Base-by-base conservation (phyloP, 2,329 filamentous ascomycete genomes). In the Thelonectria blattea region DNA sequence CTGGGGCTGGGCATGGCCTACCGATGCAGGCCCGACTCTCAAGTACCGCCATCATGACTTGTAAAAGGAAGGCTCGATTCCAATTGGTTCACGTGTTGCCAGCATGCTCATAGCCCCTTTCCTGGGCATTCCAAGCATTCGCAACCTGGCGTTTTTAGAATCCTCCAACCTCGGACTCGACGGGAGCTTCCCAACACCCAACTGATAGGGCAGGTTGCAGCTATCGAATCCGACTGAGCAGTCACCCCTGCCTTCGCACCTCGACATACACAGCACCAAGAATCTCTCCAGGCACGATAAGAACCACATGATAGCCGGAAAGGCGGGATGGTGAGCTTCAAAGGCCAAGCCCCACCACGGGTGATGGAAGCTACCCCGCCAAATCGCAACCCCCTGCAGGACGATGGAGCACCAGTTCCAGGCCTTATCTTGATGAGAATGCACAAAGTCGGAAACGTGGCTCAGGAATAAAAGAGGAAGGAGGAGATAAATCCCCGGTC, bases 301-400 rank as follows among this genome's bases (percentile, higher is more conserved):
- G 52, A 49, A 55, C 52, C 57, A 55, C 52, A 55, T 60, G 57
- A 60, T 60, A 56, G 51, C 58, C 52, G 47, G 57, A 60, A 56
- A 47, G 58, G 43, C 58, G 58, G 57, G 34, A 48, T 49, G 41
- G 17, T 47, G 30, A 60, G 18, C 22, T 37, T 27, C 42, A 37
- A 56, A 43, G 32, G 47, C 41, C 24, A 14, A 20, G 34, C 66
- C 49, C 68, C 68, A 70, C 63, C 53, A 48, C 45, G 50, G 62
- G 56, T 47, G 51, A 30, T 30, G 27, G 27, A 43, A 70, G 66
- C 66, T 70, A 70, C 68, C 68, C 68, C 68, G 66, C 68, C 66
- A 69, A 68, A 70, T 68, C 53, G 47, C 34, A 54, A 54, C 37
- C 53, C 67, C 68, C 63, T 70, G 68, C 68, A 55, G 68, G 46